phyloP scores from a whole-genome alignment of 345 rosid species.

The Eucalyptus pauciflora region DNA sequence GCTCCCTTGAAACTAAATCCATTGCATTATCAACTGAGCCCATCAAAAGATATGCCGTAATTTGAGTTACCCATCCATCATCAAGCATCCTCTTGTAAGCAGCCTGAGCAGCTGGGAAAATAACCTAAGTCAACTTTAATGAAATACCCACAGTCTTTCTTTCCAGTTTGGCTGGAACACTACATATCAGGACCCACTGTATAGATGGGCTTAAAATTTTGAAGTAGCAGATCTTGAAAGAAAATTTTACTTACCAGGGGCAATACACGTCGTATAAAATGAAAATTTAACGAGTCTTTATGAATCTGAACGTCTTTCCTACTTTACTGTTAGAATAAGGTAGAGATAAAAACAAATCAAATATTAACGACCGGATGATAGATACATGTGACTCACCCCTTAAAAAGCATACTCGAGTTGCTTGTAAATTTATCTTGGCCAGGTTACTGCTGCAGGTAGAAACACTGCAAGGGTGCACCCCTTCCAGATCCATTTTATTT shows the following conservation, averaged over 20 bases:
- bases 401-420: background rate
- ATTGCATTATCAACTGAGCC: background rate
- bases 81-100: background rate
- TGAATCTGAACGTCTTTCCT: background rate
- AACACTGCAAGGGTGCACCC: background rate
- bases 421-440: background rate
- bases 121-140: background rate
- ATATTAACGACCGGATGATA: background rate
- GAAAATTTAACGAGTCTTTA: background rate
- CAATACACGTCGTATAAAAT: background rate
- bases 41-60: background rate
- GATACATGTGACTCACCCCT: background rate
- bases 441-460: background rate
- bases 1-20: background rate
- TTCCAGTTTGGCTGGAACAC: background rate
- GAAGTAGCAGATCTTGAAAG: background rate
- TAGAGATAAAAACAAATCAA: background rate
- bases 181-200: background rate
- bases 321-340: background rate
- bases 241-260: background rate
- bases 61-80: background rate
- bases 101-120: background rate
- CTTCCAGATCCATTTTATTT: background rate
- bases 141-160: background rate
- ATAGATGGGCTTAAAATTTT: background rate